Conservation (phyloP, 805 yeast genomes). For the Candida suzukii region DNA sequence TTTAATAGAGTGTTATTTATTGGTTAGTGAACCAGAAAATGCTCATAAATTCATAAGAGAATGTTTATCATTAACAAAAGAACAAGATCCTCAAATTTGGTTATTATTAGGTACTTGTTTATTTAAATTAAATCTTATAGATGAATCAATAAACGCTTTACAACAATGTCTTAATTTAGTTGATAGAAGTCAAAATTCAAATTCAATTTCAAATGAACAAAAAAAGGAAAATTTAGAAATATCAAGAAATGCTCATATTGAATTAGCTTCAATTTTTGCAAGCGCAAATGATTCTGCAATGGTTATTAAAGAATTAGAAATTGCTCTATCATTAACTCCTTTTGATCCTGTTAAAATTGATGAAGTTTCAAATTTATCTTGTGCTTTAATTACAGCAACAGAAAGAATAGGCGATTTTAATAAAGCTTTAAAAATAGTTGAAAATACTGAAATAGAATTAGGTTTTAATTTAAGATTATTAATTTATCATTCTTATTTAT, state of each 20-base stretch:
- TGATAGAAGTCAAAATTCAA: constrained; percentile 29
- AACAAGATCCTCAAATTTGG: constrained; percentile 36
- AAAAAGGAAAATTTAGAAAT: constrained; percentile 32
- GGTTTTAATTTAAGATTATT: constrained; percentile 39
- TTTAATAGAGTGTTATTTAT: constrained; percentile 43
- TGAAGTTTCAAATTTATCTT: constrained; percentile 46
- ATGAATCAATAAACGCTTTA: constrained; percentile 41
- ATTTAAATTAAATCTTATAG: constrained; percentile 33
- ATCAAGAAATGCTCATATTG: constrained; percentile 46
- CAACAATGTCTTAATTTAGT: constrained; percentile 36
- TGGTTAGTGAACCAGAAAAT: constrained; percentile 40
- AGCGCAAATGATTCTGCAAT: constrained; percentile 42
- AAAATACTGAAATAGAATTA: constrained; percentile 36
- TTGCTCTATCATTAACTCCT: constrained; percentile 45
- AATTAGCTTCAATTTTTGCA: constrained; percentile 48
- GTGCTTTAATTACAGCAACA: constrained; percentile 42
- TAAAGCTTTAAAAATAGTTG: constrained; percentile 44
- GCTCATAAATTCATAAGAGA: constrained; percentile 31
- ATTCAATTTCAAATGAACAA: constrained; percentile 4
- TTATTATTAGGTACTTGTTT: constrained; percentile 42
- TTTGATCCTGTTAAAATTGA: constrained; percentile 32
- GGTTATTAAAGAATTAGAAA: constrained; percentile 42
- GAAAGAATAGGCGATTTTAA: constrained; percentile 43
- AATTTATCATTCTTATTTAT: constrained; percentile 42
- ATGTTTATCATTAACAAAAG: constrained; percentile 13